Base-by-base conservation (phyloP, 1,284 basidiomycete genomes). In the Cryptococcus sp. region DNA sequence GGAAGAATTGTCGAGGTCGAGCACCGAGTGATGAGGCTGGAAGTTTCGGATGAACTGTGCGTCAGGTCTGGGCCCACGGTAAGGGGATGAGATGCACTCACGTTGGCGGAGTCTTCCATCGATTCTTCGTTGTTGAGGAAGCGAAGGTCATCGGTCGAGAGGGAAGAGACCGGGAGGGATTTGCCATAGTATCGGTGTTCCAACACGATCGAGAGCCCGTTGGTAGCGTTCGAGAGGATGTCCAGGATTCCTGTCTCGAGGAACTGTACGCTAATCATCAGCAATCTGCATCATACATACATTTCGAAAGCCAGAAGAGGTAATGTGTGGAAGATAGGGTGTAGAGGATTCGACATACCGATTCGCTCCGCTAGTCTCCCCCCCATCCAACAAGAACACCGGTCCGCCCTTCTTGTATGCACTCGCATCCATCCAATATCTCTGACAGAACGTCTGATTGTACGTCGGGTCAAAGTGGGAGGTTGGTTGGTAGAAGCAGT, bases 41-140 rank as follows among this genome's bases (percentile, higher is more conserved):
- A 95, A 82, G 51, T 84, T 80, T 6, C 79, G 76, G 78, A 97
- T 90, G 66, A 97, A 97, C 69, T 86, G 80, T 1, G 22, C 26
- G 21, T 25, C 18, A 48, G n/a, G 50, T 49, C 50, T 43, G 28
- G 38, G 28, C 18, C 21, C 19, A 22, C 21, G 12, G 28, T 1
- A 16, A 38, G 26, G 10, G 14, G 14, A 39, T 33, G n/a, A n/a
- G n/a, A n/a, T 25, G 5, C n/a, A 4, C 62, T 31, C 23, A 66
- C 68, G 40, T 70, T 45, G n/a, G 90, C 91, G 41, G 86, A 89
- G 74, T 98, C 94, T n/a, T 88, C 85, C 0, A 89, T 81, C 1
- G 90, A 79, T 69, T 97, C 92, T 21, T 80, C 84, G 56, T 95
- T 95, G 67, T 84, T 88, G 44, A 97, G 77, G 81, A 86, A 82